Evolutionary conservation across 306 rosid species (phyloP).

Genomic region (Mimosa bimucronata): DNA sequence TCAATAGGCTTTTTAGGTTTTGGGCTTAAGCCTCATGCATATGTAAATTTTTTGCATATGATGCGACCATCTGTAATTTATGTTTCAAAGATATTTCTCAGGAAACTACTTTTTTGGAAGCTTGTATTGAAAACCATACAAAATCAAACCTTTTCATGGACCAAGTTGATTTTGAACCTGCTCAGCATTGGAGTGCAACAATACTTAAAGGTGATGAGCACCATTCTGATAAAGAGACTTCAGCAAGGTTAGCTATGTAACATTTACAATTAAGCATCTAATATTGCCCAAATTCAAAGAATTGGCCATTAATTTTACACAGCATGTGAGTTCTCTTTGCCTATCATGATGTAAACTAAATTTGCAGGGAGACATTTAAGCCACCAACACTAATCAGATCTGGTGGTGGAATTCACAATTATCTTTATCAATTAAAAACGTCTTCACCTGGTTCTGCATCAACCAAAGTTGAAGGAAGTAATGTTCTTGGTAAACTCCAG

Average conservation of each 20-base stretch:
- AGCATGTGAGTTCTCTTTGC: conserved; percentile 22
- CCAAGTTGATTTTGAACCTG: conserved; percentile 98
- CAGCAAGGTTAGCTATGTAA: conserved; percentile 53
- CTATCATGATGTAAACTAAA: conserved; percentile 36
- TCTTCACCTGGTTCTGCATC: conserved; percentile 60
- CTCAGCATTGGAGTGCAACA: conserved; percentile 78
- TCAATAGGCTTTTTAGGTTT: neutral
- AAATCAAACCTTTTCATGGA: conserved; percentile 97
- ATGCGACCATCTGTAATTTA: neutral
- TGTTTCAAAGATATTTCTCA: conserved; percentile 44
- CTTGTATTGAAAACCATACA: conserved; percentile 97
- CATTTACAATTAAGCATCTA: conserved; percentile 28
- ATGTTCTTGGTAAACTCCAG: conserved; percentile 95
- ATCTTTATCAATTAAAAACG: conserved; percentile 77
- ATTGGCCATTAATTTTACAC: conserved; percentile 20
- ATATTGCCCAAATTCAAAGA: conserved; percentile 13
- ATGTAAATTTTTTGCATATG: conserved; percentile 13
- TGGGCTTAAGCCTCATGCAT: neutral
- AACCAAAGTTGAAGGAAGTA: conserved; percentile 86
- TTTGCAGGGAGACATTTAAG: conserved; percentile 73
- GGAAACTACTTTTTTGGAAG: conserved; percentile 96
- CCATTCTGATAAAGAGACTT: conserved; percentile 49
- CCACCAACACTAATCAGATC: conserved; percentile 79
- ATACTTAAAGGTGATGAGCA: conserved; percentile 74
- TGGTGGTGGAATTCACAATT: conserved; percentile 92